Evolutionary conservation across 768 basidiomycete genomes (phyloP).

Genomic region (Gymnopilus dilepis): DNA sequence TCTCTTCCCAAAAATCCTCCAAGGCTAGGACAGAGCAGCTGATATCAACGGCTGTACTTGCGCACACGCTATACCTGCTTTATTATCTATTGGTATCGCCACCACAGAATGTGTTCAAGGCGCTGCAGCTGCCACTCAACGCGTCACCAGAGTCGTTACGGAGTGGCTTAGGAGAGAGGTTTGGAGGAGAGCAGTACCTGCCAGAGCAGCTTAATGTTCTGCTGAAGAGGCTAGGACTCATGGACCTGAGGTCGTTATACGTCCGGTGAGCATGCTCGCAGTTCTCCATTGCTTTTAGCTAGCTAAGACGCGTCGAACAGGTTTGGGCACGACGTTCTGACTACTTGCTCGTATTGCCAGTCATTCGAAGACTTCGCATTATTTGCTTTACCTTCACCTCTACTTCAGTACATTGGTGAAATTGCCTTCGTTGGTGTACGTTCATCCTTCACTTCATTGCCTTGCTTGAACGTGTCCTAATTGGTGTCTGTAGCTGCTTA

Average conservation of each 20-base stretch:
- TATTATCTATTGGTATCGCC: slow-evolving; percentile 49
- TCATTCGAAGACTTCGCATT: slow-evolving; percentile 64
- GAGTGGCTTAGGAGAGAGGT: slow-evolving; percentile 44
- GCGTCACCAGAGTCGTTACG: slow-evolving; percentile 58
- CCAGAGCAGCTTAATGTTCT: slow-evolving; percentile 56
- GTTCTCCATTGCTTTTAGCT: background rate
- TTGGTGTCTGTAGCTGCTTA: slow-evolving; percentile 22
- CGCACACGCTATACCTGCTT: slow-evolving; percentile 57
- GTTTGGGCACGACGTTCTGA: slow-evolving; percentile 70
- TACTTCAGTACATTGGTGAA: slow-evolving; percentile 66
- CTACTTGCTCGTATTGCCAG: slow-evolving; percentile 69
- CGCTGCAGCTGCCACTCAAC: slow-evolving; percentile 59
- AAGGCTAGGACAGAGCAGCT: slow-evolving; percentile 17
- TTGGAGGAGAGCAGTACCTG: slow-evolving; percentile 43
- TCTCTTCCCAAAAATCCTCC: slow-evolving; percentile 13
- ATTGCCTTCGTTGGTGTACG: slow-evolving; percentile 56
- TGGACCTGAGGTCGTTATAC: slow-evolving; percentile 63
- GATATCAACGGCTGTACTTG: slow-evolving; percentile 44
- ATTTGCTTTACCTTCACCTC: slow-evolving; percentile 56
- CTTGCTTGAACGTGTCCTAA: background rate
- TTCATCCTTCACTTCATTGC: background rate
- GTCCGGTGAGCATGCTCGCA: slow-evolving; percentile 50
- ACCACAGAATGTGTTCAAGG: slow-evolving; percentile 67
- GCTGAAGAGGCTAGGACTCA: slow-evolving; percentile 57
- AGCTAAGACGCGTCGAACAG: slow-evolving; percentile 36